Evolutionary conservation across 2,329 filamentous ascomycete genomes (phyloP).

Genomic region (Botrytis pseudocinerea): DNA sequence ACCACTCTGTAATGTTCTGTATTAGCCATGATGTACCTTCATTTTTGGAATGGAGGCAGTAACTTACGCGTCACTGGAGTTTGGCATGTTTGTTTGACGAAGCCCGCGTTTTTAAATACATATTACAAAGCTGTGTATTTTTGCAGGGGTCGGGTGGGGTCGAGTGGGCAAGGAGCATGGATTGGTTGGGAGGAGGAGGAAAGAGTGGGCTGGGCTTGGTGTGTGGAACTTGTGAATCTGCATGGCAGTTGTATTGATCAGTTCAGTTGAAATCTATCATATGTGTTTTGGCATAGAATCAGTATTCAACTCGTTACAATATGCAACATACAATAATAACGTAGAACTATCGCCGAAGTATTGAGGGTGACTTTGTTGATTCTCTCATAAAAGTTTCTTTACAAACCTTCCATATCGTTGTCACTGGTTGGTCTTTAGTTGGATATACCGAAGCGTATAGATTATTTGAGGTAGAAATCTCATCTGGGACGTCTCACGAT

Average conservation of each 20-base stretch:
- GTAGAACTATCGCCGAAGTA: not conserved
- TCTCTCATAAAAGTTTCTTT: not conserved
- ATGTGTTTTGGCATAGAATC: too few relatives aligned
- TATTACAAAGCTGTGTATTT: rapidly evolving
- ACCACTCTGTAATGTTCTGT: slow-evolving; percentile 35
- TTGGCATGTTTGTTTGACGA: slow-evolving; percentile 24
- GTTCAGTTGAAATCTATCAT: not conserved
- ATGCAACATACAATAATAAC: not conserved
- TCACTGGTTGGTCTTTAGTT: not conserved
- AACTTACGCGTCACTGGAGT: slow-evolving; percentile 39
- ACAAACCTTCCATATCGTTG: not conserved
- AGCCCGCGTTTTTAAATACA: not conserved
- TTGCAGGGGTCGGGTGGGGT: not conserved
- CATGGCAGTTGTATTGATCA: not conserved
- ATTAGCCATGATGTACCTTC: slow-evolving; percentile 32
- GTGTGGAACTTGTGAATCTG: not conserved
- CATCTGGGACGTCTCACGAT: not conserved
- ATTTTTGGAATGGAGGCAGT: slow-evolving; percentile 22
- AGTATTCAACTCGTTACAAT: not conserved
- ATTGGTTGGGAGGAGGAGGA: not conserved
- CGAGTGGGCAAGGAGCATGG: rapidly evolving
- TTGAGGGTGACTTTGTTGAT: not conserved
- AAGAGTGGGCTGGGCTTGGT: not conserved
- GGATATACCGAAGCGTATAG: not conserved
- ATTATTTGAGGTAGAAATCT: not conserved